These are phyloP conservation scores for Fusarium sp. DNA, from an alignment of 2,329 filamentous ascomycete species.

Conservation along the genomic window DNA sequence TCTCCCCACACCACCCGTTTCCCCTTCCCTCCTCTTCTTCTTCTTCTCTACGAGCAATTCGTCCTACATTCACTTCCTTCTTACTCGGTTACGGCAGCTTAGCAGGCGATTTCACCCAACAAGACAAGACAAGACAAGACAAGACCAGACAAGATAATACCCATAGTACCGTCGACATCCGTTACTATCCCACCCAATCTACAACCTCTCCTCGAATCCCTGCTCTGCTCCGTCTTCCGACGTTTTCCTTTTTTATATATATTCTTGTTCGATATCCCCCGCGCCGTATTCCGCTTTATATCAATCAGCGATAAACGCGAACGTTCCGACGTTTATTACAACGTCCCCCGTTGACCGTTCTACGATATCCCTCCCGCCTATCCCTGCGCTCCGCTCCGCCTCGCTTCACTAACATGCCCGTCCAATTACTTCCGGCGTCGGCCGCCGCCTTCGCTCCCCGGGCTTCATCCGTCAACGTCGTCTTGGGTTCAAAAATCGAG, in stretches of 20 bases:
- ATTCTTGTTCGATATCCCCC: conserved; percentile 53
- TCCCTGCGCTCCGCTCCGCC: conserved; percentile 34
- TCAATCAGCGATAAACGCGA: conserved; percentile 19
- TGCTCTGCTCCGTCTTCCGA: conserved; percentile 66
- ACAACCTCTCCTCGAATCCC: conserved; percentile 39
- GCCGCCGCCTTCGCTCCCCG: conserved; percentile 96
- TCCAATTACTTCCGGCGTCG: conserved; percentile 92
- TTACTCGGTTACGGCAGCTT: conserved; percentile 67
- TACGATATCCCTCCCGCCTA: conserved; percentile 20
- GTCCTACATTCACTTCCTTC: conserved; percentile 71
- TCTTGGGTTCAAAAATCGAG: conserved; percentile 91
- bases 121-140: conserved; percentile 15
- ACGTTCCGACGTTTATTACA: conserved; percentile 21
- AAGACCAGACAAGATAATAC: conserved; percentile 21
- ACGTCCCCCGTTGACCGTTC: conserved; percentile 20
- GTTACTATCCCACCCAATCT: conserved; percentile 16
- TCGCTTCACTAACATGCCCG: conserved; percentile 75
- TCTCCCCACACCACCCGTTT: conserved; percentile 60
- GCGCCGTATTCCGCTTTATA: conserved; percentile 28
- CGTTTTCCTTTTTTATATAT: conserved; percentile 60
- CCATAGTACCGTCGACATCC: conserved; percentile 23
- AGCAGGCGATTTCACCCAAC: conserved; percentile 67
- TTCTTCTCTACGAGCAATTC: conserved; percentile 67
- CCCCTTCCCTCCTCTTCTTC: conserved; percentile 58
- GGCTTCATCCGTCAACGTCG: conserved; percentile 90